A percentile compares a stretch with the other conserved stretches of the same genome.
Conservation (phyloP, 2,329 filamentous ascomycete species). For the Eutypella sp. region DNA sequence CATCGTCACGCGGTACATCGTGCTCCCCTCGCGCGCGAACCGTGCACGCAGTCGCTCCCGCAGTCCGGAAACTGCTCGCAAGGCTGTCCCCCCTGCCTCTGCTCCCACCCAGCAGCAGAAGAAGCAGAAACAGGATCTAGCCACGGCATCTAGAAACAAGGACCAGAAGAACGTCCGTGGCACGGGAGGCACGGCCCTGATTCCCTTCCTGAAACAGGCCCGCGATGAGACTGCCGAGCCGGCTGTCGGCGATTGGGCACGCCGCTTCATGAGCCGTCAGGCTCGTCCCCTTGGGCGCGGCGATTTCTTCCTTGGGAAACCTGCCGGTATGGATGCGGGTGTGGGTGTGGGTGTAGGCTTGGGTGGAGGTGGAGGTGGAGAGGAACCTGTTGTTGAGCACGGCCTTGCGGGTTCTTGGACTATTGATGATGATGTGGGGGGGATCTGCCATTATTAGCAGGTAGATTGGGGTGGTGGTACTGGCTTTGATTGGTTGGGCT, state of each 20-base stretch:
- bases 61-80: conserved; percentile 47
- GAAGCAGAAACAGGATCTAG: conserved; percentile 48
- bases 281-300: conserved; percentile 43
- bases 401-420: conserved; percentile 83
- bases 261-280: conserved; percentile 51
- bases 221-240: conserved; percentile 93
- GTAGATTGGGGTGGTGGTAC: too few species aligned
- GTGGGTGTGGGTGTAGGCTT: background rate
- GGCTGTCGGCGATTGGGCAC: conserved; percentile 65
- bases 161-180: conserved; percentile 65
- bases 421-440: conserved; percentile 74
- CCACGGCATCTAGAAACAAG: conserved; percentile 47
- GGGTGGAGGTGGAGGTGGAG: background rate
- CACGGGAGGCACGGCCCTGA: conserved; percentile 88
- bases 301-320: conserved; percentile 55
- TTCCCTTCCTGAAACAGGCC: conserved; percentile 94
- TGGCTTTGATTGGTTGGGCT: too few species aligned
- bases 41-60: conserved; percentile 58
- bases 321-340: conserved; percentile 29
- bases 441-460: conserved; percentile 54
- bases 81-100: conserved; percentile 24
- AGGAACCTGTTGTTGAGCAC: conserved; percentile 26
- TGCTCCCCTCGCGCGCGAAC: conserved; percentile 76
- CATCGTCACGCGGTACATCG: conserved; percentile 93
- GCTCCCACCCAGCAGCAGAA: background rate